Conservation (phyloP, 2,329 filamentous ascomycete genomes). For the Ascochyta viciae-villosae region DNA sequence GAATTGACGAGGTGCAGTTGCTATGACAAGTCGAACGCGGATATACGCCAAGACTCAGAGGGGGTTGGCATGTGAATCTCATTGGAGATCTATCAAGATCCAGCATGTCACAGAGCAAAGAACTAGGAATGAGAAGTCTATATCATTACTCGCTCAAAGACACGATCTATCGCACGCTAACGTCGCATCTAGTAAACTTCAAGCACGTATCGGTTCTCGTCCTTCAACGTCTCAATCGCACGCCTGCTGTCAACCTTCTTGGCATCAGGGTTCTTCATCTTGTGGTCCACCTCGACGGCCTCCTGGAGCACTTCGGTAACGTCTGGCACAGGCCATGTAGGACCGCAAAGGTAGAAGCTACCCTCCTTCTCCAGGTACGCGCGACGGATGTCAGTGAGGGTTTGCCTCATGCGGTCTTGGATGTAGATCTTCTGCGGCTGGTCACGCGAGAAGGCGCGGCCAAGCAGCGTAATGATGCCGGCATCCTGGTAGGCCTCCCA, state of each 20-base stretch:
- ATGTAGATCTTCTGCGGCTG: slow-evolving; percentile 99
- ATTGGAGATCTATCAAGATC: neutral
- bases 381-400: slow-evolving; percentile 78
- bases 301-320: slow-evolving; percentile 94
- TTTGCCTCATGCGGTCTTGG: slow-evolving; percentile 96
- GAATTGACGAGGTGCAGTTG: neutral
- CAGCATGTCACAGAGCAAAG: neutral
- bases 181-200: slow-evolving; percentile 80
- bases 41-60: neutral
- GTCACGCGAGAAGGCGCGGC: slow-evolving; percentile 93
- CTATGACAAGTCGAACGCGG: neutral
- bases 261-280: slow-evolving; percentile 55
- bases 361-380: slow-evolving; percentile 89
- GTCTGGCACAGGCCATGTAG: slow-evolving; percentile 98
- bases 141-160: slow-evolving; percentile 1
- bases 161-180: slow-evolving; percentile 3
- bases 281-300: slow-evolving; percentile 80
- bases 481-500: slow-evolving; percentile 98
- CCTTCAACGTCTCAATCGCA: slow-evolving; percentile 98
- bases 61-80: neutral
- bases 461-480: slow-evolving; percentile 92
- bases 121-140: neutral
- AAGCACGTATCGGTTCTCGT: slow-evolving; percentile 89
- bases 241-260: slow-evolving; percentile 86
- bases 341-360: slow-evolving; percentile 95